Evolutionary conservation across 306 rosid species (phyloP).

Genomic region (Corylus americana): DNA sequence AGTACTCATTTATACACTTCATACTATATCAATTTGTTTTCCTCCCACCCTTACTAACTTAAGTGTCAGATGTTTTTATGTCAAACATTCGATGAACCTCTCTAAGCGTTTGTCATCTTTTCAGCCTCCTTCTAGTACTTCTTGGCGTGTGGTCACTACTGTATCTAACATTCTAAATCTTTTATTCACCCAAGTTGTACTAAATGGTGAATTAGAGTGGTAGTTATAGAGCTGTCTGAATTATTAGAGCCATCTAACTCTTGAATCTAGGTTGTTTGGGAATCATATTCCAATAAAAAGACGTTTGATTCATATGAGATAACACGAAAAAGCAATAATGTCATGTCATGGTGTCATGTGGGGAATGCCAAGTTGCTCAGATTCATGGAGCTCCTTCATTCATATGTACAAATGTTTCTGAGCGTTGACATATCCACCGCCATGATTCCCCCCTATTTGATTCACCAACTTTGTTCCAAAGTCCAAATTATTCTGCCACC

Average conservation of each 20-base stretch:
- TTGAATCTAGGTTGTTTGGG: background rate
- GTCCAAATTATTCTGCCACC: background rate
- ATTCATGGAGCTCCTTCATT: constrained; percentile 14
- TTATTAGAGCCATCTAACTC: background rate
- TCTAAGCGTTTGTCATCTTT: too few species aligned
- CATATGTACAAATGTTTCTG: constrained; percentile 12
- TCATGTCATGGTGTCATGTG: constrained; percentile 25
- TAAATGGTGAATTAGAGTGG: too few species aligned
- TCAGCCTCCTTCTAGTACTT: too few species aligned
- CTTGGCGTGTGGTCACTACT: too few species aligned
- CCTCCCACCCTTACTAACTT: too few species aligned
- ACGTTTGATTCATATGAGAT: background rate
- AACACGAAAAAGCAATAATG: background rate
- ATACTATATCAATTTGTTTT: too few species aligned
- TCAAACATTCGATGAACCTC: too few species aligned
- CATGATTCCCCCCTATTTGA: constrained; percentile 7
- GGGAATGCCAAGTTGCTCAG: constrained; percentile 7
- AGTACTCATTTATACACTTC: too few species aligned
- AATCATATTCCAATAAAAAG: constrained; percentile 1
- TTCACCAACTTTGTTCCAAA: constrained; percentile 18
- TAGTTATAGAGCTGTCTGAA: too few species aligned
- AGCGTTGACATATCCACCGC: constrained; percentile 42
- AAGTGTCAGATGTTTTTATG: too few species aligned
- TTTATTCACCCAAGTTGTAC: too few species aligned
- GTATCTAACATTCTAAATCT: too few species aligned